Percentiles rank a stretch among this genome's conserved stretches.
Conservation (phyloP, 768 basidiomycete genomes). For the Russula emetica region DNA sequence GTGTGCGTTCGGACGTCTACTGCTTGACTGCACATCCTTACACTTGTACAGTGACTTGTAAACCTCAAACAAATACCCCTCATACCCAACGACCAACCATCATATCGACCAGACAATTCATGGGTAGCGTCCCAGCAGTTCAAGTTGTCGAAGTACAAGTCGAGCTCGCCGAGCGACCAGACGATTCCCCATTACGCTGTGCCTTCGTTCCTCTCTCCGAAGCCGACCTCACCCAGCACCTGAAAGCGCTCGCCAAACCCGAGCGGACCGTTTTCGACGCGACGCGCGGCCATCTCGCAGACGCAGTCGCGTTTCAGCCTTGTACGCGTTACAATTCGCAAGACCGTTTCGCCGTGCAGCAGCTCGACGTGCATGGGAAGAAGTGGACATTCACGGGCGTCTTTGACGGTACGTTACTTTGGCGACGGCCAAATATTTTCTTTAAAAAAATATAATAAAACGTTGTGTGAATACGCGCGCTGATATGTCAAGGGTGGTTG, state of each 20-base stretch:
- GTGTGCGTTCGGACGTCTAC: neutral
- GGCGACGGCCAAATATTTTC: neutral
- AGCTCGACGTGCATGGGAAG: constrained; percentile 40
- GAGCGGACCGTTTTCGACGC: constrained; percentile 24
- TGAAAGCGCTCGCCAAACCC: constrained; percentile 21
- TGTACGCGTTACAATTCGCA: constrained; percentile 39
- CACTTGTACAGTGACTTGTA: neutral
- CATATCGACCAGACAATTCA: neutral
- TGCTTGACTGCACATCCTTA: neutral
- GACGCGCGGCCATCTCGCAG: constrained; percentile 32
- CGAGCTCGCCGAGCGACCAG: constrained; percentile 24
- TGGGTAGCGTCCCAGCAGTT: constrained; percentile 8
- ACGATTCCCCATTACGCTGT: constrained; percentile 22
- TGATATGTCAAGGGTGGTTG: neutral
- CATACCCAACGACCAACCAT: neutral
- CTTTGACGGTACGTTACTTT: constrained; percentile 40
- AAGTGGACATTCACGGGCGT: constrained; percentile 45
- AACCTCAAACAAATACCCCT: neutral
- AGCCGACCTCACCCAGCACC: constrained; percentile 17
- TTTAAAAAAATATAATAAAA: neutral
- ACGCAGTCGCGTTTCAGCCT: constrained; percentile 45
- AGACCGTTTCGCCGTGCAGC: constrained; percentile 40
- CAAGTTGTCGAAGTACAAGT: constrained; percentile 22
- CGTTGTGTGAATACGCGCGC: neutral
- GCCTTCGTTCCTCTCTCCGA: constrained; percentile 25